Evolutionary conservation across 495 filamentous ascomycete genomes (phyloP).

Genomic region (Tuber aestivum): DNA sequence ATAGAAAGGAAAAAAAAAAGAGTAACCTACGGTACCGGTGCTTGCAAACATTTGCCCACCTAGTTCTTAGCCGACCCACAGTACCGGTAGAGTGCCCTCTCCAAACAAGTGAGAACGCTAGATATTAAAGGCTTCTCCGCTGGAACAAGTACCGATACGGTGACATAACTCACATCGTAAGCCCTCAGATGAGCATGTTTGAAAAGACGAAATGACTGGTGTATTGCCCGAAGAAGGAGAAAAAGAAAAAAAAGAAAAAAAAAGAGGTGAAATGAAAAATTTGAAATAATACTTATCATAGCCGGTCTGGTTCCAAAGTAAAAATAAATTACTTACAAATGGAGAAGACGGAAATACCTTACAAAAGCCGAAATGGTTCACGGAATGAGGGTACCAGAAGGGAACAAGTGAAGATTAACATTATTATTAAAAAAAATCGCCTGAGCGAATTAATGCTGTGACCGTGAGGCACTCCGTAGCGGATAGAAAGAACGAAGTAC

Average conservation of each 20-base stretch:
- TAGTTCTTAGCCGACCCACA: too few species aligned
- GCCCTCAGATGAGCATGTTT: constrained; percentile 13
- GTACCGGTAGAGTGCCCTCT: too few species aligned
- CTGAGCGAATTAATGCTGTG: not conserved
- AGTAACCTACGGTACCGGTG: too few species aligned
- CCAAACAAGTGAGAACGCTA: constrained; percentile 9
- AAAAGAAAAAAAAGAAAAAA: not conserved
- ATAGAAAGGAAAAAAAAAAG: too few species aligned
- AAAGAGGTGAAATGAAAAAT: not conserved
- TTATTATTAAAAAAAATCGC: too few species aligned
- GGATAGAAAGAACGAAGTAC: too few species aligned
- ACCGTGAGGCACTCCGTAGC: not conserved
- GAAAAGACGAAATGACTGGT: constrained; percentile 27
- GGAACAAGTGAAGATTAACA: not conserved
- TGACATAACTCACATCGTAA: not conserved
- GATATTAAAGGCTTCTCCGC: constrained; percentile 8
- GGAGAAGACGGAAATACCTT: constrained; percentile 16
- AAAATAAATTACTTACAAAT: constrained; percentile 7
- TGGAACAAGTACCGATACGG: not conserved
- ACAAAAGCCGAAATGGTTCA: not conserved
- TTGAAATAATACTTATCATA: constrained; percentile 11
- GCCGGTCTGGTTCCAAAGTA: not conserved
- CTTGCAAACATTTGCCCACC: not conserved
- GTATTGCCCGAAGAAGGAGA: too few species aligned
- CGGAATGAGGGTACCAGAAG: not conserved